A percentile compares a stretch with the other conserved stretches of the same genome.
These are phyloP conservation scores for Mycena amicta DNA, from an alignment of 768 basidiomycete species.

Conservation along the genomic window DNA sequence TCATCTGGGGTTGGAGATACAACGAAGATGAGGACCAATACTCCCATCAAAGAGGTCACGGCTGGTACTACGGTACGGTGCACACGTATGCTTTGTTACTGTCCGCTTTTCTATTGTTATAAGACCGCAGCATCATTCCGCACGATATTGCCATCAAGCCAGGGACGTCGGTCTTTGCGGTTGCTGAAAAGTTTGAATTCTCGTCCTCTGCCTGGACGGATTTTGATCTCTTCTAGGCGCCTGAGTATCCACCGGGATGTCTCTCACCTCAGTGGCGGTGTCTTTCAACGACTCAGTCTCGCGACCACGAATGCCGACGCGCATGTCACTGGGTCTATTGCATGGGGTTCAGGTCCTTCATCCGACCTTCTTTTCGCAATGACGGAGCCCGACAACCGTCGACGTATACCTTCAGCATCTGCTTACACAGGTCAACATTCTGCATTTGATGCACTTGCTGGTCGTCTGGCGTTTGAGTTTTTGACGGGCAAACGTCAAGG, in stretches of 20 bases:
- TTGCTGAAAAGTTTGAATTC: slow-evolving; percentile 41
- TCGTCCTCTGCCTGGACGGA: too few relatives aligned
- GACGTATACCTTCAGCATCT: too few relatives aligned
- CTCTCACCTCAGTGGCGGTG: background rate
- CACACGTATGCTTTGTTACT: too few relatives aligned
- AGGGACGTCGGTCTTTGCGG: slow-evolving; percentile 40
- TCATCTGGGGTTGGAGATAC: background rate
- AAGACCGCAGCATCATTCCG: too few relatives aligned
- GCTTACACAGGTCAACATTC: slow-evolving; percentile 47
- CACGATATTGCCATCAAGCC: slow-evolving; percentile 51
- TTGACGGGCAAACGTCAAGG: background rate
- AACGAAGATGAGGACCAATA: background rate
- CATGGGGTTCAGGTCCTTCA: slow-evolving; percentile 53
- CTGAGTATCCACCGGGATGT: slow-evolving; percentile 4
- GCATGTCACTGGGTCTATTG: slow-evolving; percentile 45
- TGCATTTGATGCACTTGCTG: slow-evolving; percentile 42
- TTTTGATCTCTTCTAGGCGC: background rate
- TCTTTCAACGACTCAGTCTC: slow-evolving; percentile 8
- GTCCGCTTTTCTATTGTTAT: too few relatives aligned
- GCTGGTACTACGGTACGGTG: background rate
- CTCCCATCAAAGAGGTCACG: background rate
- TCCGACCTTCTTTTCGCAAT: slow-evolving; percentile 53
- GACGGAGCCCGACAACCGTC: slow-evolving; percentile 44
- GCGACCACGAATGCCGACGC: slow-evolving; percentile 23
- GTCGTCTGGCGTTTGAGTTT: background rate